phyloP scores from a whole-genome alignment of 345 rosid genomes.

The Lagerstroemia speciosa region DNA sequence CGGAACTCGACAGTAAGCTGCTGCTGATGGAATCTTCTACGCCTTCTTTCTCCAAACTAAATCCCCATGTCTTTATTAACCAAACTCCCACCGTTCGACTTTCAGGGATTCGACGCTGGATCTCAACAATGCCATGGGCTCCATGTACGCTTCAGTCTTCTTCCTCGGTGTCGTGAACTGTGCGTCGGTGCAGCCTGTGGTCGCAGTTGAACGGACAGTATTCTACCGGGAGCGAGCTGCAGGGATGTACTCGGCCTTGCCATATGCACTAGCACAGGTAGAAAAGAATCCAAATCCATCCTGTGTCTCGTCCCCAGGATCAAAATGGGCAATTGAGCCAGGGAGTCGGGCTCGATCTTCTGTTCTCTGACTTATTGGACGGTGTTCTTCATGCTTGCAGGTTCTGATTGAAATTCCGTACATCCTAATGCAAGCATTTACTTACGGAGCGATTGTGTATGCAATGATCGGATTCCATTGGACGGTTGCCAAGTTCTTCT shows the following conservation, averaged over 20 bases:
- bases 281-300: background rate
- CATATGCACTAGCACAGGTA: constrained; percentile 47
- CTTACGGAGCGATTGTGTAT: constrained; percentile 26
- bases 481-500: constrained; percentile 29
- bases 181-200: constrained; percentile 32
- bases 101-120: constrained; percentile 19
- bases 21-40: background rate
- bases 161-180: constrained; percentile 31
- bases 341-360: background rate
- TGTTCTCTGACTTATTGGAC: background rate
- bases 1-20: constrained; percentile 25
- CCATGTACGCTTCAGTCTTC: constrained; percentile 36
- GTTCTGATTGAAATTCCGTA: constrained; percentile 36
- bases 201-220: constrained; percentile 34
- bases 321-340: no score
- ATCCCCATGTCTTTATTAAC: background rate
- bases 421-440: constrained; percentile 20
- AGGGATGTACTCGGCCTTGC: constrained; percentile 42
- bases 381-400: constrained; percentile 9
- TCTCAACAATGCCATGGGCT: constrained; percentile 31
- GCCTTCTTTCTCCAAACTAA: background rate
- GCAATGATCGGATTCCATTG: constrained; percentile 40
- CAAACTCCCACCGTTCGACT: background rate
- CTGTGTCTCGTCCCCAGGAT: background rate
- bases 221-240: constrained; percentile 47